Evolutionary conservation across 768 basidiomycete genomes (phyloP), one percentile per base, ranked within the genome.

Genomic region (Mycena rebaudengoi): DNA sequence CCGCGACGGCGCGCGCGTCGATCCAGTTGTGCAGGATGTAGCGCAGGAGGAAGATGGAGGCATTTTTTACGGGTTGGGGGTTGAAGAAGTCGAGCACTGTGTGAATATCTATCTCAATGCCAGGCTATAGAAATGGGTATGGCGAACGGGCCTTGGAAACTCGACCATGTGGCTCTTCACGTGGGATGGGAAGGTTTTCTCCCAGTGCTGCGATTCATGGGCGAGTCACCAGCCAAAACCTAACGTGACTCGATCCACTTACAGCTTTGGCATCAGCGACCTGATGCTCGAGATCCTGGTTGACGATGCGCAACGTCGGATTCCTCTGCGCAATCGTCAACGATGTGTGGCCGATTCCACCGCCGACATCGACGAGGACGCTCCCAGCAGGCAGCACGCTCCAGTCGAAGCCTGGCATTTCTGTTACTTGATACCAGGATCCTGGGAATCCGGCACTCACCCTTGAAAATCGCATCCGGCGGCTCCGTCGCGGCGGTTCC

Each of bases 331-430:
- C 71, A 5, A 79, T 53, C 2, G 58, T 57, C 32, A 77, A 41
- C 4, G 70, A 46, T n/a, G 64, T 53, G 11, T 62, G 40, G 3
- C 76, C 77, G n/a, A 75, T 62, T 1, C 75, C 77, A 4, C 74
- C 74, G 0, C 76, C 77, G 12, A 78, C 75, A 40, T 78, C 78
- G 18, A 79, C 74, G 7, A 79, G 46, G 3, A 71, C 20, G 1
- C 64, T 54, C 10, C 67, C 73, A 13, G 55, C 28, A 5, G 66
- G 55, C 16, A 78, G 60, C 0, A 20, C 44, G 13, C 18, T 37
- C 73, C 72, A 79, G 16, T 71, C 72, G 60, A 73, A 79, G 6
- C 73, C 77, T 72, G n/a, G n/a, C n/a, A n/a, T n/a, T n/a, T n/a
- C n/a, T n/a, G n/a, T n/a, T n/a, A n/a, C n/a, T n/a, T n/a, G n/a